Evolutionary conservation across 441 rosid genomes (phyloP), one percentile per base, ranked within the genome.

Genomic region (Dalechampia spathulata): DNA sequence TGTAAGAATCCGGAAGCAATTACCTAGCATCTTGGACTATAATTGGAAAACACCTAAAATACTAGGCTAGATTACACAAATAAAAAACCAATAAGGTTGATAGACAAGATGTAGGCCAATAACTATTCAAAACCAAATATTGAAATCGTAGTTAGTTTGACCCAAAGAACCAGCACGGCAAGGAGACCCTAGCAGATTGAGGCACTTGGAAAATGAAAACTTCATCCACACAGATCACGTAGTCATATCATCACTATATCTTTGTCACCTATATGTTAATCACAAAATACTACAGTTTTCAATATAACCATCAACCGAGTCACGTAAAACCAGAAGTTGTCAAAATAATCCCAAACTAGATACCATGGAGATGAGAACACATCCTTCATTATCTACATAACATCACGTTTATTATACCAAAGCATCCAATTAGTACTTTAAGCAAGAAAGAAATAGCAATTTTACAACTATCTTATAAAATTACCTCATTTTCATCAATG

Each of bases 401-500:
- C 11, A 38, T 39, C 13, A 37, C 8, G 36, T 2, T 10, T 25
- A 54, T 39, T 10, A 28, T 17, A 56, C 6, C 6, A n/a, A 30
- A 21, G 21, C 13, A 23, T 4, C 52, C 17, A 42, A 37, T 6
- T 22, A 22, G 36, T n/a, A 57, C 38, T n/a, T 15, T 12, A 32
- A 44, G 42, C 5, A 45, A 37, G 1, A 26, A 4, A 57, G 39
- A 36, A 46, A 42, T 37, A 11, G 12, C 23, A 19, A 30, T 21
- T 22, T 15, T 11, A 23, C 40, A 34, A 5, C 15, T 49, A 27
- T 64, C 21, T 47, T 40, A 51, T 6, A 4, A 22, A 36, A 32
- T 52, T 80, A 94, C 99, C 98, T 86, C 98, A 36, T 84, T 90
- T 72, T 94, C 98, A 49, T 78, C 80, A 20, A 75, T 68, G 20